Evolutionary conservation across 2,329 filamentous ascomycete species (phyloP).

Genomic region (Monilinia laxa): DNA sequence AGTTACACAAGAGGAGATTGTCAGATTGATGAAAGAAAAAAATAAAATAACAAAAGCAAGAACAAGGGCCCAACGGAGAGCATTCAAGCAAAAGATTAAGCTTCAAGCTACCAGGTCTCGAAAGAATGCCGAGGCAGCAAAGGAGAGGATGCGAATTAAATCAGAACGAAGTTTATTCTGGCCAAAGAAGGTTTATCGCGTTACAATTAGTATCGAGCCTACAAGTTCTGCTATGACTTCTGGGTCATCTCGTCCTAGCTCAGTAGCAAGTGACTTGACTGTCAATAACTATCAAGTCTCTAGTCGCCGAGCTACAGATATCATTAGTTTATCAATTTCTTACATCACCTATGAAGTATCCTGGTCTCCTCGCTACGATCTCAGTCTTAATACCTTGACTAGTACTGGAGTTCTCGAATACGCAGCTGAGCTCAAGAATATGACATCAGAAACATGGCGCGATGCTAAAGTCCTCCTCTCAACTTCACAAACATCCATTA

Average conservation of each 20-base stretch:
- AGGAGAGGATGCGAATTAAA: conserved; percentile 48
- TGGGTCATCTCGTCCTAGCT: conserved; percentile 50
- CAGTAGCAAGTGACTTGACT: conserved; percentile 40
- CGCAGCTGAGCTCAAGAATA: conserved; percentile 54
- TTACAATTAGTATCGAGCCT: conserved; percentile 53
- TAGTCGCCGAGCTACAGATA: conserved; percentile 28
- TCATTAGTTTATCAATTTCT: conserved; percentile 38
- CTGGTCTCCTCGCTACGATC: conserved; percentile 51
- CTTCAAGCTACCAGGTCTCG: conserved; percentile 42
- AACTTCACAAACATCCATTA: conserved; percentile 51
- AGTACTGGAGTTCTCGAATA: conserved; percentile 45
- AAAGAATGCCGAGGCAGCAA: conserved; percentile 42
- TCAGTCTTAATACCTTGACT: conserved; percentile 45
- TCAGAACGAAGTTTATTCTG: conserved; percentile 49
- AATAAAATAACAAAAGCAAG: conserved; percentile 34
- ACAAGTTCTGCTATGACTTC: conserved; percentile 43
- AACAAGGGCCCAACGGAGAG: conserved; percentile 42
- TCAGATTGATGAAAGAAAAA: conserved; percentile 40
- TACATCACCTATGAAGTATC: conserved; percentile 43
- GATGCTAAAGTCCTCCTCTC: conserved; percentile 47
- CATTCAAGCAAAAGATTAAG: conserved; percentile 43
- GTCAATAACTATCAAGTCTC: conserved; percentile 31
- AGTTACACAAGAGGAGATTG: conserved; percentile 41
- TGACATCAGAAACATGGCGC: conserved; percentile 50
- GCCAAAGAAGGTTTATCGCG: conserved; percentile 50